Evolutionary conservation across 495 filamentous ascomycete genomes (phyloP).

Genomic region (Talaromyces trachyspermus): DNA sequence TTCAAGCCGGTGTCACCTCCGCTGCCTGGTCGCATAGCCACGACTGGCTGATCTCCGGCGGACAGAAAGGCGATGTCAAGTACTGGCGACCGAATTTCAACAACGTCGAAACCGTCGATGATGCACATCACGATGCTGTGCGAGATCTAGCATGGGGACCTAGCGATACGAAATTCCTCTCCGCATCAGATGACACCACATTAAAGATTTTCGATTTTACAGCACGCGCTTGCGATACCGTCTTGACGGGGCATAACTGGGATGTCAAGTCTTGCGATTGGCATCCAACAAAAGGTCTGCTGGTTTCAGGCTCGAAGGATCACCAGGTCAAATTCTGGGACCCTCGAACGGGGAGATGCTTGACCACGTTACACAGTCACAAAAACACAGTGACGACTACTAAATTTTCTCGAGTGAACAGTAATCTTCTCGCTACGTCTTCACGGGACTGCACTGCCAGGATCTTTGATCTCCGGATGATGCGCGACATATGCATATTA

Average conservation of each 20-base stretch:
- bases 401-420: slow-evolving; percentile 74
- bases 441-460: slow-evolving; percentile 87
- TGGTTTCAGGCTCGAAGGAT: slow-evolving; percentile 96
- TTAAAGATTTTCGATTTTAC: slow-evolving; percentile 96
- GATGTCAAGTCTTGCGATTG: slow-evolving; percentile 94
- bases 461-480: slow-evolving; percentile 93
- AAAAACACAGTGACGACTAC: slow-evolving; percentile 93
- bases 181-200: slow-evolving; percentile 86
- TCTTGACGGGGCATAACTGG: slow-evolving; percentile 86
- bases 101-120: slow-evolving; percentile 89
- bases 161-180: slow-evolving; percentile 91
- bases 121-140: slow-evolving; percentile 83
- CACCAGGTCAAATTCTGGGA: slow-evolving; percentile 98
- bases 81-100: slow-evolving; percentile 99
- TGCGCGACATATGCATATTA: slow-evolving; percentile 90
- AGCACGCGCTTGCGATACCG: slow-evolving; percentile 70
- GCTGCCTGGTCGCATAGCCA: slow-evolving; percentile 86
- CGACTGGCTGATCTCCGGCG: slow-evolving; percentile 93
- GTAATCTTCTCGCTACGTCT: slow-evolving; percentile 79
- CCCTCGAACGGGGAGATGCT: slow-evolving; percentile 75
- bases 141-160: slow-evolving; percentile 90
- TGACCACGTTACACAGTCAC: slow-evolving; percentile 94
- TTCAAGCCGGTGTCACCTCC: slow-evolving; percentile 71
- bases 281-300: slow-evolving; percentile 90
- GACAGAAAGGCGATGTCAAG: slow-evolving; percentile 91